phyloP scores from a whole-genome alignment of 768 basidiomycete genomes.

The Boletus tomentosulus region DNA sequence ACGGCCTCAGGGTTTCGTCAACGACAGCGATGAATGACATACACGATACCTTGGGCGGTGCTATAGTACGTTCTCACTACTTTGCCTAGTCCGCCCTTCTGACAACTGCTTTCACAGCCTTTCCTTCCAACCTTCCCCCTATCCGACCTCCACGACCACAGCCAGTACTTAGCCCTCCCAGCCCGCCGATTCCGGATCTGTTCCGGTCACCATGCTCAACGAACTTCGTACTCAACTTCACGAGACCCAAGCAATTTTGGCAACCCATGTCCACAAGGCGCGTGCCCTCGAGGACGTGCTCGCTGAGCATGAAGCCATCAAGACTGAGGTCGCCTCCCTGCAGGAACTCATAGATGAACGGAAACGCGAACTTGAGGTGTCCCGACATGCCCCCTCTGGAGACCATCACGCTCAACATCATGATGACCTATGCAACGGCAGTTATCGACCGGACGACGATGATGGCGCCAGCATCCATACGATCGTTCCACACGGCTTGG shows the following conservation, averaged over 20 bases:
- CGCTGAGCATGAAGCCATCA: conserved; percentile 80
- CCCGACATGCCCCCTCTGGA: conserved; percentile 24
- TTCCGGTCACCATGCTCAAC: conserved; percentile 28
- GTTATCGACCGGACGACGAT: conserved; percentile 53
- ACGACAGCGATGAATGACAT: conserved; percentile 85
- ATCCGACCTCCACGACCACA: conserved; percentile 44
- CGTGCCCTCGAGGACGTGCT: conserved; percentile 77
- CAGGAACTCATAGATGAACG: conserved; percentile 69
- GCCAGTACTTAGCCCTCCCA: conserved; percentile 22
- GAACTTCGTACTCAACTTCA: conserved; percentile 80
- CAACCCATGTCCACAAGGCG: conserved; percentile 77
- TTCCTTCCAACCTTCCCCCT: conserved; percentile 62
- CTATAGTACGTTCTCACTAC: conserved; percentile 49
- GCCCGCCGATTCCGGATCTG: conserved; percentile 22
- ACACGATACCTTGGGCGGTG: conserved; percentile 84
- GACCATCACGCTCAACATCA: conserved; percentile 12
- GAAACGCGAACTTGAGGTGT: conserved; percentile 44
- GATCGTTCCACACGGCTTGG: conserved; percentile 62
- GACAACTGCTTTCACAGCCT: conserved; percentile 45
- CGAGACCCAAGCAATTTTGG: conserved; percentile 77
- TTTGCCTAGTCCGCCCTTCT: background rate
- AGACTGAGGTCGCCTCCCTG: conserved; percentile 69
- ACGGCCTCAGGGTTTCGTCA: too few species aligned
- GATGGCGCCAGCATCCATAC: conserved; percentile 72
- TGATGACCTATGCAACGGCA: conserved; percentile 12